Percentiles rank a stretch among this genome's conserved stretches.
Evolutionary conservation across 2,329 filamentous ascomycete species (phyloP).

Genomic region (Monilinia vaccinii-corymbosi): DNA sequence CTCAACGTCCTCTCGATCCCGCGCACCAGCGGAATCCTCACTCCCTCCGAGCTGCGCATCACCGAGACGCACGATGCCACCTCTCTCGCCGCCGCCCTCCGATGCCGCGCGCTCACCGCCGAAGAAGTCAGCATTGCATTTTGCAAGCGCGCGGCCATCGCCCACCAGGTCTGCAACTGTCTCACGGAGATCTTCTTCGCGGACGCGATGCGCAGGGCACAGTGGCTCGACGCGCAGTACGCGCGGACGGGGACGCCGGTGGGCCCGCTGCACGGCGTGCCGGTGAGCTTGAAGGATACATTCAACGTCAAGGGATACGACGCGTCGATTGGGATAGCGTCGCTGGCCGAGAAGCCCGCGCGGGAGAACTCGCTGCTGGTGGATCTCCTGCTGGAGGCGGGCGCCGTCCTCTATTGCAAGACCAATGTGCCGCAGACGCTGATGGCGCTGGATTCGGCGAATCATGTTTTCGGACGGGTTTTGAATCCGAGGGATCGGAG

Average conservation of each 20-base stretch:
- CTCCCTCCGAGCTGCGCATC: conserved; percentile 13
- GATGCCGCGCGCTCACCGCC: conserved; percentile 15
- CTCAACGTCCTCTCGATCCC: background rate
- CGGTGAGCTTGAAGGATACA: conserved; percentile 43
- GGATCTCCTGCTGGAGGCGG: conserved; percentile 53
- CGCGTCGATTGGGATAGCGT: conserved; percentile 48
- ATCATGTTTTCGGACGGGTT: too few relatives aligned
- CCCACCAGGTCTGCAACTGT: conserved; percentile 33
- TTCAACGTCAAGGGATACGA: conserved; percentile 58
- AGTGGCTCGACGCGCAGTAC: conserved; percentile 36
- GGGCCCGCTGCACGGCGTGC: conserved; percentile 20
- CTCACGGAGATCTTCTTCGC: conserved; percentile 38
- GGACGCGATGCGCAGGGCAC: conserved; percentile 26
- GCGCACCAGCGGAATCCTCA: background rate
- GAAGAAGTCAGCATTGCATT: conserved; percentile 36
- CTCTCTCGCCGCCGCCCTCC: conserved; percentile 16
- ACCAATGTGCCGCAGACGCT: background rate
- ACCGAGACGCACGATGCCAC: conserved; percentile 23
- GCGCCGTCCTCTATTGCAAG: conserved; percentile 58
- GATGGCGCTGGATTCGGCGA: background rate
- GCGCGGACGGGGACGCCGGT: conserved; percentile 30
- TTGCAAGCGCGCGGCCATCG: conserved; percentile 40
- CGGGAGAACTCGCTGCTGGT: conserved; percentile 55
- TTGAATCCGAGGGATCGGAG: too few relatives aligned
- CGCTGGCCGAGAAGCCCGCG: conserved; percentile 67